Evolutionary conservation across 352 stramenopile species (phyloP).

Genomic region (Ochromonadaceae sp.): DNA sequence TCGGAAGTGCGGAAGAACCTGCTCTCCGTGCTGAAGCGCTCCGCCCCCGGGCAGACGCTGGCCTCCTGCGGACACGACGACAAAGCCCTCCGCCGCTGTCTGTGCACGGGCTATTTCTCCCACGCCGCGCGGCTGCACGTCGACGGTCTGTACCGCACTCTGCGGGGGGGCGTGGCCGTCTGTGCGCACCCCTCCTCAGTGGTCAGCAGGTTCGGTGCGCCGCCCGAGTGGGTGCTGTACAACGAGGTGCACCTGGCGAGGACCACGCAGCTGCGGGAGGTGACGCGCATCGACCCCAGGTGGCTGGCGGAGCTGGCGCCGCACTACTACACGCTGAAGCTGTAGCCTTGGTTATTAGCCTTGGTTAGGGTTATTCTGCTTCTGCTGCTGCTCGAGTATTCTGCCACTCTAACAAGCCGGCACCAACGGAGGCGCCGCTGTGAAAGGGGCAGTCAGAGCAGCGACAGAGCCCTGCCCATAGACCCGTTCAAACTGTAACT

Average conservation of each 20-base stretch:
- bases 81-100: constrained; percentile 91
- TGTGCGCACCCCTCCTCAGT: constrained; percentile 94
- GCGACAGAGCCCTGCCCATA: too few species aligned
- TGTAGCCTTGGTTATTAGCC: too few species aligned
- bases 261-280: constrained; percentile 98
- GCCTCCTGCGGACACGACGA: constrained; percentile 80
- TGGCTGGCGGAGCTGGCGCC: constrained; percentile 95
- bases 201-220: constrained; percentile 32
- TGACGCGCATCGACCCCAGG: constrained; percentile 98
- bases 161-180: constrained; percentile 24
- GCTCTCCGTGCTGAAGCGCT: constrained; percentile 93
- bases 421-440: too few species aligned
- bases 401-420: too few species aligned
- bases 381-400: too few species aligned
- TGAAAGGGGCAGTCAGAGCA: too few species aligned
- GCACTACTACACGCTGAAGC: constrained; percentile 45
- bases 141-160: constrained; percentile 34
- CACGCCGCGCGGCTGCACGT: constrained; percentile 52
- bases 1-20: constrained; percentile 98
- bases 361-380: too few species aligned
- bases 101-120: constrained; percentile 95
- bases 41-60: constrained; percentile 96
- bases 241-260: constrained; percentile 89
- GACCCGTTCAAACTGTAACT: too few species aligned
- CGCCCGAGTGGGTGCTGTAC: constrained; percentile 92